These are phyloP conservation scores for Yamadazyma ubonensis DNA, from an alignment of 805 yeast genomes.

Conservation along the genomic window DNA sequence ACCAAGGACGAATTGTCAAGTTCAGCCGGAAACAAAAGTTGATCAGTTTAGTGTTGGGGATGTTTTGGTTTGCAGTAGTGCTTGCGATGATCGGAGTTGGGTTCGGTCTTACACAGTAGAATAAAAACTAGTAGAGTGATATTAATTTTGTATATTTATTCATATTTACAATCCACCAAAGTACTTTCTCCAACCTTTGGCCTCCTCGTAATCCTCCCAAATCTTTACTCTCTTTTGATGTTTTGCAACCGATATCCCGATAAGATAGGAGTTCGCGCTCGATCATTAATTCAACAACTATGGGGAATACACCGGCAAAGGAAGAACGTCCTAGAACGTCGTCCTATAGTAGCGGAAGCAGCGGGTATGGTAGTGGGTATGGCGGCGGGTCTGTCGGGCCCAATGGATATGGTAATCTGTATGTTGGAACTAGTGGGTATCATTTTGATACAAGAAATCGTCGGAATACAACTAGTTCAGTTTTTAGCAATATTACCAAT, in stretches of 20 bases:
- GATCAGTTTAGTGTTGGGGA: conserved; percentile 29
- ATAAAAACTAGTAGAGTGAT: too few relatives aligned
- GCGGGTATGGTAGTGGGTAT: conserved; percentile 1
- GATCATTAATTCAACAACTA: conserved; percentile 15
- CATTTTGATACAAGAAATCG: conserved; percentile 9
- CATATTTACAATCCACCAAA: background rate
- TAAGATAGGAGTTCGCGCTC: conserved; percentile 7
- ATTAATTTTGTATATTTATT: too few relatives aligned
- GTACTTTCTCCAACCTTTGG: background rate
- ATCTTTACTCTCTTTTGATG: background rate
- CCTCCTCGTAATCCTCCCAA: background rate
- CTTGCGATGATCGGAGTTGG: conserved; percentile 44
- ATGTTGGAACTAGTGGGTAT: conserved; percentile 1
- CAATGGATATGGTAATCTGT: conserved; percentile 1
- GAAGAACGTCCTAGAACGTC: conserved; percentile 35
- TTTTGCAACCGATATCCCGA: too few relatives aligned
- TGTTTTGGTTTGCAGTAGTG: conserved; percentile 32
- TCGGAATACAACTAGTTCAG: conserved; percentile 13
- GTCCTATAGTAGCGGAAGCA: conserved; percentile 18
- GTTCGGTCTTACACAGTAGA: conserved; percentile 22
- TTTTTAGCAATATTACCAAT: conserved; percentile 17
- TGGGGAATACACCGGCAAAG: conserved; percentile 48
- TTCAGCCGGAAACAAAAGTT: conserved; percentile 30
- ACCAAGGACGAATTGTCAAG: conserved; percentile 9
- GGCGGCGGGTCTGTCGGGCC: conserved; percentile 2